Conservation (phyloP, 768 basidiomycete genomes). For the Leccinellum rugosiceps region DNA sequence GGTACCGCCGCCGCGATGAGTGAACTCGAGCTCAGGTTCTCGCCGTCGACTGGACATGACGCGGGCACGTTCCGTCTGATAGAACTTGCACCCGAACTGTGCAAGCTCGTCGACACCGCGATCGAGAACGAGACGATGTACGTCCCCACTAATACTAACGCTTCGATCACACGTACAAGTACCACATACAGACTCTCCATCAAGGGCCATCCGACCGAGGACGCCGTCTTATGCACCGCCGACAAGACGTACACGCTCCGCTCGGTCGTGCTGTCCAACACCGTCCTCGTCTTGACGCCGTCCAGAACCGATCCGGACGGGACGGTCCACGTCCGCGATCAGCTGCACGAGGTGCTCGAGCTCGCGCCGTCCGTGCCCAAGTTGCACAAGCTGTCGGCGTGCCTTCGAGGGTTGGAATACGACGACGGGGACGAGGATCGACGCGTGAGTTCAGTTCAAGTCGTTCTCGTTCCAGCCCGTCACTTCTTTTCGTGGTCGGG, state of each 20-base stretch:
- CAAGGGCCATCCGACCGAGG: slow-evolving; percentile 78
- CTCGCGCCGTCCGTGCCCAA: slow-evolving; percentile 74
- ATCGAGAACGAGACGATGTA: slow-evolving; percentile 29
- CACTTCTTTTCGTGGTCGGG: background rate
- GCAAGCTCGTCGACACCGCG: slow-evolving; percentile 55
- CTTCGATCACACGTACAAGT: too few species aligned
- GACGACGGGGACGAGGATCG: slow-evolving; percentile 57
- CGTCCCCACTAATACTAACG: background rate
- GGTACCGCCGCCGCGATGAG: slow-evolving; percentile 21
- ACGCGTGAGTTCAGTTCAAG: slow-evolving; percentile 17
- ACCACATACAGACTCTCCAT: slow-evolving; percentile 59
- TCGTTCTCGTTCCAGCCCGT: background rate
- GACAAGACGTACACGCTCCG: slow-evolving; percentile 80
- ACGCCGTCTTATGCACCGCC: slow-evolving; percentile 86
- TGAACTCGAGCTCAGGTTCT: slow-evolving; percentile 47
- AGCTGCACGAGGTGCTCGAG: slow-evolving; percentile 82
- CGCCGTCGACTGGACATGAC: slow-evolving; percentile 45
- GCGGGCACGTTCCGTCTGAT: slow-evolving; percentile 62
- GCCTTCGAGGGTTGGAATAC: slow-evolving; percentile 68
- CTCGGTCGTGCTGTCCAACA: slow-evolving; percentile 87
- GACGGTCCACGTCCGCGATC: slow-evolving; percentile 69
- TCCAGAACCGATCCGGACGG: slow-evolving; percentile 35
- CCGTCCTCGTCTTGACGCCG: slow-evolving; percentile 69
- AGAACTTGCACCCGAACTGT: slow-evolving; percentile 71
- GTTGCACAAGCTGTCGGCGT: slow-evolving; percentile 57